Conservation (phyloP, 2,329 filamentous ascomycete species). For the Alternaria consortialis region DNA sequence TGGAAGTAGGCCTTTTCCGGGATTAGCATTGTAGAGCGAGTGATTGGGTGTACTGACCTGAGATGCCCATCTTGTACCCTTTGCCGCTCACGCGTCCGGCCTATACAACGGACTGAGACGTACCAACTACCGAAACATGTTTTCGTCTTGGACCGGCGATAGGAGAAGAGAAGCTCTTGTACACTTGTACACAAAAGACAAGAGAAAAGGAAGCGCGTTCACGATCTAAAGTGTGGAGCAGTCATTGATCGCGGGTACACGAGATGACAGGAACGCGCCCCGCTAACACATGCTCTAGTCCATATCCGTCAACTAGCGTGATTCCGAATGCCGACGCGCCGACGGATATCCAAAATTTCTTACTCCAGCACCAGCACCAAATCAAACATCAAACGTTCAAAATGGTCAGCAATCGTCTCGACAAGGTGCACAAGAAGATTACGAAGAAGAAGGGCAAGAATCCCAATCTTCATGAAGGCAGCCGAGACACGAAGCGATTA, state of each 20-base stretch:
- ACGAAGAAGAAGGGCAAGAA: slow-evolving; percentile 83
- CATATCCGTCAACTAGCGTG: slow-evolving; percentile 19
- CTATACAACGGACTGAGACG: slow-evolving; percentile 30
- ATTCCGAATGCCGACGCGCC: slow-evolving; percentile 20
- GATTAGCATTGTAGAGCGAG: slow-evolving; percentile 27
- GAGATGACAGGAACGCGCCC: slow-evolving; percentile 30
- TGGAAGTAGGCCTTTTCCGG: slow-evolving; percentile 77
- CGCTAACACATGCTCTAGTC: slow-evolving; percentile 23
- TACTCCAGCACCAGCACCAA: slow-evolving; percentile 17
- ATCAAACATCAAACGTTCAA: slow-evolving; percentile 19
- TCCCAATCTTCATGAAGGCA: slow-evolving; percentile 84
- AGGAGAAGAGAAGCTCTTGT: slow-evolving; percentile 9
- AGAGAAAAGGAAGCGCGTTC: slow-evolving; percentile 12
- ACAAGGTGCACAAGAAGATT: slow-evolving; percentile 89
- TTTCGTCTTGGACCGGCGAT: neutral
- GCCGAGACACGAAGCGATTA: slow-evolving; percentile 82
- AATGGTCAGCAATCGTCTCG: slow-evolving; percentile 66
- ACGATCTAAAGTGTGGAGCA: slow-evolving; percentile 27
- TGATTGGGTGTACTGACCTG: slow-evolving; percentile 45
- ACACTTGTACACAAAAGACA: slow-evolving; percentile 3
- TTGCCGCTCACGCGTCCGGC: slow-evolving; percentile 40
- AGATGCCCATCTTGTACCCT: slow-evolving; percentile 51
- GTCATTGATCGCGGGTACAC: slow-evolving; percentile 27
- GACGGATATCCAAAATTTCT: slow-evolving; percentile 39
- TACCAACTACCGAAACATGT: slow-evolving; percentile 33